Conservation (phyloP, 345 rosid species). For the Turritis glabra region DNA sequence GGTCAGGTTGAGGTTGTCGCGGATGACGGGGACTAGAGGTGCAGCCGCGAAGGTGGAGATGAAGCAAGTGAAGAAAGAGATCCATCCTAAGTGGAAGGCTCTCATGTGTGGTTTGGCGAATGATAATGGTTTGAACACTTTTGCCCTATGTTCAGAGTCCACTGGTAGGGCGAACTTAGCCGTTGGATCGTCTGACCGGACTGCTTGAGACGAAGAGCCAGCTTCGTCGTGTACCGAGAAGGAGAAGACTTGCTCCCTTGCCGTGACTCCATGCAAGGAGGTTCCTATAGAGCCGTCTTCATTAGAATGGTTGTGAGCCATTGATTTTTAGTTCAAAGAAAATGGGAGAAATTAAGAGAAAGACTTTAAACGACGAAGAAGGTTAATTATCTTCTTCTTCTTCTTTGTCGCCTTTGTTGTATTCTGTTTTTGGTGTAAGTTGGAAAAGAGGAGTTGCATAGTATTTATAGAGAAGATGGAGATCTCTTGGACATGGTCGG, state of each 20-base stretch:
- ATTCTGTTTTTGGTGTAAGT: constrained; percentile 26
- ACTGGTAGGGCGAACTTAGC: constrained; percentile 70
- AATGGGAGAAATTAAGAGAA: neutral
- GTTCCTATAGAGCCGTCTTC: constrained; percentile 47
- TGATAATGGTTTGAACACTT: constrained; percentile 61
- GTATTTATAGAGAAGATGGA: constrained; percentile 22
- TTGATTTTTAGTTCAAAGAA: constrained; percentile 20
- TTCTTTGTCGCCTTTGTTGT: constrained; percentile 12
- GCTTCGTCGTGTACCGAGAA: constrained; percentile 38
- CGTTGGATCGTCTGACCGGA: constrained; percentile 32
- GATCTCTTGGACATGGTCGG: constrained; percentile 24
- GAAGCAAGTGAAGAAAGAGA: constrained; percentile 87
- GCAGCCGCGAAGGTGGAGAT: constrained; percentile 89
- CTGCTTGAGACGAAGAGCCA: constrained; percentile 12
- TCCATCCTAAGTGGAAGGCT: constrained; percentile 84
- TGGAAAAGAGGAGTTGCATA: neutral
- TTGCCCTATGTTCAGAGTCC: constrained; percentile 85
- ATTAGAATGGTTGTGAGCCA: constrained; percentile 37
- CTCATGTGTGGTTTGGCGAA: constrained; percentile 84
- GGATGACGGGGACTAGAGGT: constrained; percentile 77
- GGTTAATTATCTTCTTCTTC: neutral
- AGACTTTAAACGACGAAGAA: neutral
- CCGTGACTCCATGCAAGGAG: constrained; percentile 74
- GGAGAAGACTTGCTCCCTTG: constrained; percentile 59
- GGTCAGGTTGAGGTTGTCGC: constrained; percentile 71